Evolutionary conservation across 495 filamentous ascomycete genomes (phyloP).

Genomic region (Clavariopsis aquatica): DNA sequence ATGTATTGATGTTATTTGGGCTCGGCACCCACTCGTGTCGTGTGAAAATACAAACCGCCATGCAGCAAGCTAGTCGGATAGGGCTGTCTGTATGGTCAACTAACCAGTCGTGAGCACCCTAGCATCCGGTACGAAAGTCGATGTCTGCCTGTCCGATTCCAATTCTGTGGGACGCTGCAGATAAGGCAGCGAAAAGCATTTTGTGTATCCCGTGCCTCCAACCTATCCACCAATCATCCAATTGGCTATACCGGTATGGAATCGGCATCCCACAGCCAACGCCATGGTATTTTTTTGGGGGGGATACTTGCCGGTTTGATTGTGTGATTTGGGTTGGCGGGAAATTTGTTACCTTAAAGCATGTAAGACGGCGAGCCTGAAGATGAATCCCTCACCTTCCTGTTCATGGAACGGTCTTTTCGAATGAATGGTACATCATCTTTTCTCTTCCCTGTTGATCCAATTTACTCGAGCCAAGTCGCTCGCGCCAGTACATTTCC

Average conservation of each 20-base stretch:
- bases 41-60: not conserved
- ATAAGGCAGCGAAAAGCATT: not conserved
- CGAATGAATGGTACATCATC: not conserved
- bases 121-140: not conserved
- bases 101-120: not conserved
- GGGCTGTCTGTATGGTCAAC: not conserved
- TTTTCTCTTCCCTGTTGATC: not conserved
- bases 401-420: not conserved
- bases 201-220: not conserved
- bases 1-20: not conserved
- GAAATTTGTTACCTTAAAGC: not conserved
- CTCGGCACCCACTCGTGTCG: not conserved
- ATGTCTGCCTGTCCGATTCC: not conserved
- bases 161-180: not conserved
- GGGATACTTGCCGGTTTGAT: not conserved
- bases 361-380: not conserved
- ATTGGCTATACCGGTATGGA: no score
- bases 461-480: not conserved
- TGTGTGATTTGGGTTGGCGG: not conserved
- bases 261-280: not conserved
- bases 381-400: not conserved
- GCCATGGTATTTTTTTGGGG: not conserved
- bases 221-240: not conserved
- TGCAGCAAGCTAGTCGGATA: slow-evolving; percentile 1
- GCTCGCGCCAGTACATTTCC: not conserved